Evolutionary conservation across 257 asterid genomes (phyloP).

Genomic region (Datura wrightii): DNA sequence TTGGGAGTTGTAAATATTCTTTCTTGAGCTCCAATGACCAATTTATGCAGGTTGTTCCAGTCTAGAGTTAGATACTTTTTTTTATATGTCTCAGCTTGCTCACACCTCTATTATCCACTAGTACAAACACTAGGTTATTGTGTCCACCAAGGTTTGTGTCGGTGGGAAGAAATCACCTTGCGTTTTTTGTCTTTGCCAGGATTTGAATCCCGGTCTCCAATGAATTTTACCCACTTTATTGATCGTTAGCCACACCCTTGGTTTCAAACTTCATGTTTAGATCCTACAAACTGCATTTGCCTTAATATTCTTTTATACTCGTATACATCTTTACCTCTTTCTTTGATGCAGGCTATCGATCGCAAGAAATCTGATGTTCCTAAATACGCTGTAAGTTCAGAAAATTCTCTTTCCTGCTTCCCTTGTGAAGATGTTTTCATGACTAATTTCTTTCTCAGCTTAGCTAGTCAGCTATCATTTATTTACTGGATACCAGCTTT

Average conservation of each 20-base stretch:
- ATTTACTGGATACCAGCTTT: slow-evolving; percentile 2
- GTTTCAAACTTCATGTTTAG: background rate
- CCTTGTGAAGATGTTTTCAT: background rate
- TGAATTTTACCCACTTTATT: background rate
- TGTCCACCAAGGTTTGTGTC: background rate
- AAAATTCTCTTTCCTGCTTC: slow-evolving; percentile 14
- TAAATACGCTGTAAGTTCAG: slow-evolving; percentile 82
- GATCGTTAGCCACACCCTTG: too few relatives aligned
- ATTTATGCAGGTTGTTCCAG: background rate
- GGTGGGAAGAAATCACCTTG: background rate
- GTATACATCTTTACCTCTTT: background rate
- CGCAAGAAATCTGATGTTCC: slow-evolving; percentile 60
- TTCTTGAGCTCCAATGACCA: background rate
- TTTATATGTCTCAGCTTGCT: background rate
- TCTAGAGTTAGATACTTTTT: background rate
- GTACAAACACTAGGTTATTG: background rate
- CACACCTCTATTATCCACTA: background rate
- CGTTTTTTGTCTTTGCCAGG: background rate
- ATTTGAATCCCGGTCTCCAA: background rate
- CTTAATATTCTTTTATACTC: background rate
- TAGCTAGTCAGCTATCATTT: background rate
- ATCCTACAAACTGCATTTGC: background rate
- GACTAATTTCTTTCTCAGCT: background rate
- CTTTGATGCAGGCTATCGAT: slow-evolving; percentile 17
- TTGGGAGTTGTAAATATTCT: background rate